Evolutionary conservation across 768 basidiomycete genomes (phyloP).

Genomic region (Lentinula guzmanii): DNA sequence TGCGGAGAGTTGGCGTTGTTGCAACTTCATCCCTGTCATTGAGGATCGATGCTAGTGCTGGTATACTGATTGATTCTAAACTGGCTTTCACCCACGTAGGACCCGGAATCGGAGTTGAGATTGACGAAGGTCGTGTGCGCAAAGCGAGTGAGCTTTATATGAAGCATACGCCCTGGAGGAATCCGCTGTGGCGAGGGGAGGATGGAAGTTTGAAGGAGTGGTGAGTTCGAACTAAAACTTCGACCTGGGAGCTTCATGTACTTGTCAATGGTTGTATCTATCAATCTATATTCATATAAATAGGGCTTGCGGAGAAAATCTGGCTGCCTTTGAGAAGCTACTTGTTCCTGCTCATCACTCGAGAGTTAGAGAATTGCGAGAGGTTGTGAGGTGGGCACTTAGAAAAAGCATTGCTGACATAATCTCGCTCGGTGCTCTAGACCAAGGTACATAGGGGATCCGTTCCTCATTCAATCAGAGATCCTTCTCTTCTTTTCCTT

Average conservation of each 20-base stretch:
- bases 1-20: background rate
- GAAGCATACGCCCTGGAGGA: constrained; percentile 43
- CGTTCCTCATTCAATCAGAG: background rate
- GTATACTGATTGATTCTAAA: background rate
- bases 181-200: constrained; percentile 48
- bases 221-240: constrained; percentile 29
- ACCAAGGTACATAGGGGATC: background rate
- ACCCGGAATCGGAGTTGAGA: constrained; percentile 54
- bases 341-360: no score
- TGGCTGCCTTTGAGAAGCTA: no score
- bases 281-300: no score
- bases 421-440: background rate
- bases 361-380: no score
- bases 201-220: constrained; percentile 53
- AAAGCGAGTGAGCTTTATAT: constrained; percentile 26
- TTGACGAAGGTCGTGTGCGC: constrained; percentile 53
- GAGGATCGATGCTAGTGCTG: background rate
- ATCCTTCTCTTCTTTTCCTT: background rate
- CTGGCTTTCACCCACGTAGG: constrained; percentile 21
- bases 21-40: background rate
- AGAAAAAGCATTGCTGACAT: background rate
- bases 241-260: no score
- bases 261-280: no score
- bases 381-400: no score
- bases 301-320: no score